Evolutionary conservation across 306 rosid species (phyloP).

Genomic region (Canavalia gladiata): DNA sequence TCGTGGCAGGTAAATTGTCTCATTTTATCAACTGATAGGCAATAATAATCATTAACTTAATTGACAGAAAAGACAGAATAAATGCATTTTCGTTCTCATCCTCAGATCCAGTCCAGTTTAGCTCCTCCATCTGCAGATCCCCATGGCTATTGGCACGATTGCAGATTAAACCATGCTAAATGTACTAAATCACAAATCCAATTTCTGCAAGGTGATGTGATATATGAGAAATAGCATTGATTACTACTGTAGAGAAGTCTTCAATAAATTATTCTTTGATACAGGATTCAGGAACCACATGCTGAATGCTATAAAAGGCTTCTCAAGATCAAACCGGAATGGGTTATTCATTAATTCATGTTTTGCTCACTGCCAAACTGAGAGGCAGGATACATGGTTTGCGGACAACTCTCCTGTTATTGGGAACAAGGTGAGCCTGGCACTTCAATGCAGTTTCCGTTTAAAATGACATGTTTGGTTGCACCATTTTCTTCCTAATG

Average conservation of each 20-base stretch:
- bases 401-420: constrained; percentile 80
- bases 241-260: neutral
- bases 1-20: constrained; percentile 87
- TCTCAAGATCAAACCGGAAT: constrained; percentile 66
- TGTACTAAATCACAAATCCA: constrained; percentile 75
- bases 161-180: constrained; percentile 83
- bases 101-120: constrained; percentile 87
- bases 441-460: constrained; percentile 6
- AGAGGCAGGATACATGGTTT: constrained; percentile 97
- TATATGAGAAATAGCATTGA: neutral
- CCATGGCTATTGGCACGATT: constrained; percentile 82
- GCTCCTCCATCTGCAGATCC: constrained; percentile 97
- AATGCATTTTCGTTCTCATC: constrained; percentile 31
- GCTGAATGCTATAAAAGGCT: constrained; percentile 64
- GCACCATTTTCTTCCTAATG: neutral
- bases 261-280: constrained; percentile 19
- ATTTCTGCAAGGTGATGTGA: constrained; percentile 76
- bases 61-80: constrained; percentile 16
- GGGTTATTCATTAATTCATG: constrained; percentile 90
- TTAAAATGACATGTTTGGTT: neutral
- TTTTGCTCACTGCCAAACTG: constrained; percentile 95
- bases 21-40: neutral
- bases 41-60: constrained; percentile 5
- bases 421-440: constrained; percentile 69
- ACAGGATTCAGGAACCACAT: constrained; percentile 91